phyloP scores from a whole-genome alignment of 2,329 filamentous ascomycete species.

The Ophiostoma tasmaniense region DNA sequence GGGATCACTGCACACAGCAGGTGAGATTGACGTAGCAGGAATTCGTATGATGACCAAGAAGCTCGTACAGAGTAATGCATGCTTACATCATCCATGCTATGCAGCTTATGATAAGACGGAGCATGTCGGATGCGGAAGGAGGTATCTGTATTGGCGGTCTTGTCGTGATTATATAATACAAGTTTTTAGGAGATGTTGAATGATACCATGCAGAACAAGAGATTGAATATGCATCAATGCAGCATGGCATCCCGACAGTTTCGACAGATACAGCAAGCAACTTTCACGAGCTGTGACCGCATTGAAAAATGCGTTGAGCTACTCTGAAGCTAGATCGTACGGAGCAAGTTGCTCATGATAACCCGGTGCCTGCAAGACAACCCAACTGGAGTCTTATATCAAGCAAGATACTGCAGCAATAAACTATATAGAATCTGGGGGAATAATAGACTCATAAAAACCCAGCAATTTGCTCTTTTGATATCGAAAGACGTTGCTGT shows the following conservation, averaged over 20 bases:
- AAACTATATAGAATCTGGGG: not conserved
- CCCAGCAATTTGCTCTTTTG: not conserved
- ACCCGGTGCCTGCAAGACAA: too few species aligned
- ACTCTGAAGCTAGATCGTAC: not conserved
- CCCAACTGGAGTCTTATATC: not conserved
- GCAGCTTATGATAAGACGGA: not conserved
- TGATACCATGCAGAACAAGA: not conserved
- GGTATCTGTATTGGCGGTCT: not conserved
- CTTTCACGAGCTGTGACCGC: not conserved
- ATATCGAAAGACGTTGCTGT: not conserved
- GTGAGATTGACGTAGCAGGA: not conserved
- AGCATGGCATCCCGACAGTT: not conserved
- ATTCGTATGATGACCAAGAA: not conserved
- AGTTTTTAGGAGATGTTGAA: not conserved
- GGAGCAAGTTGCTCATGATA: too few species aligned
- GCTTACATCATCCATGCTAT: not conserved
- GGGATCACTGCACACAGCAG: not conserved
- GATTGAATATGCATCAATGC: not conserved
- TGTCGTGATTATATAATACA: not conserved
- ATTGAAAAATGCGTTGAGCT: not conserved
- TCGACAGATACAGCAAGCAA: not conserved
- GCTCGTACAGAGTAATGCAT: not conserved
- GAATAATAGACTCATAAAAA: not conserved
- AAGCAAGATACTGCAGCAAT: not conserved
- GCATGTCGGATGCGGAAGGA: not conserved